phyloP scores from a whole-genome alignment of 345 rosid species.

The Populus davidiana region DNA sequence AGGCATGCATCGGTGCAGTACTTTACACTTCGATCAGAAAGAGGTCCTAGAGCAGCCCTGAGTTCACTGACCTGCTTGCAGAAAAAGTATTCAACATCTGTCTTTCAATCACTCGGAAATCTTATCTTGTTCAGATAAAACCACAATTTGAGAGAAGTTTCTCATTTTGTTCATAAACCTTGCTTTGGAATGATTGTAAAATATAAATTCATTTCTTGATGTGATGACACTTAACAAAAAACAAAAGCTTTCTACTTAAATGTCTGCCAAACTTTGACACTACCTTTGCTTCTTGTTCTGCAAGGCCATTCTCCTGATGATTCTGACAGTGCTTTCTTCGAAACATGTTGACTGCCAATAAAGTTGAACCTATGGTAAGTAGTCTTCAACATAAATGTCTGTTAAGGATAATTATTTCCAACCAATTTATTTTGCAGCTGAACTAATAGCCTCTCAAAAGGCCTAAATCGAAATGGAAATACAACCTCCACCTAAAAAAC shows the following conservation, averaged over 20 bases:
- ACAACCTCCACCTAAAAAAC: neutral
- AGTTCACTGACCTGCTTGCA: constrained; percentile 23
- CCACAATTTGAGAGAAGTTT: neutral
- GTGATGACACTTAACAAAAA: neutral
- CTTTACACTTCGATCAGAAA: constrained; percentile 23
- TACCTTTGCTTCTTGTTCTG: constrained; percentile 60
- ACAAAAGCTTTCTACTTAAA: neutral
- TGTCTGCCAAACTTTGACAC: neutral
- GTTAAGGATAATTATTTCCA: neutral
- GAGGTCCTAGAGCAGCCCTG: constrained; percentile 23
- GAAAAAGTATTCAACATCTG: neutral
- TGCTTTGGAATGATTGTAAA: neutral
- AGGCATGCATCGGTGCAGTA: constrained; percentile 32
- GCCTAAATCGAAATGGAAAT: neutral
- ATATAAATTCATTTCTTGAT: neutral
- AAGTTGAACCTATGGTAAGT: constrained; percentile 2
- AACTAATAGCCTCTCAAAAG: neutral
- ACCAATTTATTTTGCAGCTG: neutral
- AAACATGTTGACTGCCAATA: constrained; percentile 42
- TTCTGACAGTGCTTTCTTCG: constrained; percentile 45
- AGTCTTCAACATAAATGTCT: neutral
- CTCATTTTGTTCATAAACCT: neutral
- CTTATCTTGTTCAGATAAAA: neutral
- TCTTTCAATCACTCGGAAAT: neutral
- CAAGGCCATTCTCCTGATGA: constrained; percentile 39